Conservation (phyloP, 2,329 filamentous ascomycete species). For the Diaporthe vexans region DNA sequence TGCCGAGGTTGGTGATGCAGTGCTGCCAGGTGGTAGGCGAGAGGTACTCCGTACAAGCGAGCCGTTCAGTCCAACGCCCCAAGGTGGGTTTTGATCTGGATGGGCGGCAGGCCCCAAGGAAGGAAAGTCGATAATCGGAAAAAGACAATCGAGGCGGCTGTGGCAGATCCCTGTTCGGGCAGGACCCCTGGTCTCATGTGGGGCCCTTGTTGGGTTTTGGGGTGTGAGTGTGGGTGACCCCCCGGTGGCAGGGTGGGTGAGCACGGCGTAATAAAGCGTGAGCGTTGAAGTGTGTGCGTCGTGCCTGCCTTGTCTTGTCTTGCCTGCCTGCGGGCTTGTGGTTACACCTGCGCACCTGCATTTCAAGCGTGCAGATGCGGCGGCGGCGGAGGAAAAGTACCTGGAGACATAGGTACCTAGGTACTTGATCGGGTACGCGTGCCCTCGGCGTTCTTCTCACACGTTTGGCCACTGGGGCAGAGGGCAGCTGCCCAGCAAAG, state of each 20-base stretch:
- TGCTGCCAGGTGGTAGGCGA: constrained; percentile 10
- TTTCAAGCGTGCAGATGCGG: neutral
- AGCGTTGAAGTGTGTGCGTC: neutral
- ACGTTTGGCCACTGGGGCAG: neutral
- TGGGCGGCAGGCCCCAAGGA: neutral
- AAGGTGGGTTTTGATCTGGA: constrained; percentile 17
- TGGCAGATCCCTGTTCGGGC: constrained; percentile 1
- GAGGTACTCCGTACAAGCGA: neutral
- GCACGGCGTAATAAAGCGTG: neutral
- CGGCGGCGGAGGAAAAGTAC: too few relatives aligned
- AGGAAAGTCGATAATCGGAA: constrained; percentile 28
- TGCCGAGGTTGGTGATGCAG: constrained; percentile 3
- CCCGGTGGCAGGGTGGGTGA: neutral
- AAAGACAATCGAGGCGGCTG: constrained; percentile 32
- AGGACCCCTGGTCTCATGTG: constrained; percentile 17
- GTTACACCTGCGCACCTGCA: constrained; percentile 9
- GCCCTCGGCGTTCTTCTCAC: neutral
- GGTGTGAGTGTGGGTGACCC: neutral
- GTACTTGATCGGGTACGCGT: neutral
- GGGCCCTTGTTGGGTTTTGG: neutral
- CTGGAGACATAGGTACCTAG: too few relatives aligned
- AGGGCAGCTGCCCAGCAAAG: too few relatives aligned
- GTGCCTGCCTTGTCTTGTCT: neutral
- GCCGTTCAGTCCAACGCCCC: too few relatives aligned
- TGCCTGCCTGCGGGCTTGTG: constrained; percentile 14